Conservation (phyloP, 331 rosid species). For the Cucumis variabilis region DNA sequence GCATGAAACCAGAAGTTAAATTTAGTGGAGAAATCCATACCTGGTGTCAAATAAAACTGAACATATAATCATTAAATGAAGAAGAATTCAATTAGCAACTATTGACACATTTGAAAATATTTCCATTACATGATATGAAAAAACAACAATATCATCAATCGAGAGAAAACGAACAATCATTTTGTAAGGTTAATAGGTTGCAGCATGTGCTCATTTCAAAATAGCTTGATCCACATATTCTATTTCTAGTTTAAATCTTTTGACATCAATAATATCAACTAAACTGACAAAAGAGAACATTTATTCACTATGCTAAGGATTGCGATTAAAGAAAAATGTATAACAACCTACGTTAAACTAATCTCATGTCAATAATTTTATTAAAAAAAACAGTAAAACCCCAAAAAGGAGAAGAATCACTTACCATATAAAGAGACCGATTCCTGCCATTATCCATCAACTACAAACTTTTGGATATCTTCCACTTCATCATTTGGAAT, state of each 20-base stretch:
- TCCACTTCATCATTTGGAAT: too few relatives aligned
- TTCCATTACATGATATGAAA: neutral
- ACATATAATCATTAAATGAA: too few relatives aligned
- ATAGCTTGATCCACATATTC: neutral
- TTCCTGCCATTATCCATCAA: too few relatives aligned
- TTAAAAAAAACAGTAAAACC: neutral
- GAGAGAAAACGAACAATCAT: neutral
- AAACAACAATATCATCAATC: neutral
- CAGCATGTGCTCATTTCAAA: slow-evolving; percentile 19
- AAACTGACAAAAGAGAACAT: neutral
- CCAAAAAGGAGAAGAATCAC: too few relatives aligned
- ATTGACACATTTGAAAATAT: too few relatives aligned
- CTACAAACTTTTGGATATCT: too few relatives aligned
- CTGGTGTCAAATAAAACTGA: too few relatives aligned
- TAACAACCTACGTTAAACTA: too few relatives aligned
- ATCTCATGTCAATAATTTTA: neutral
- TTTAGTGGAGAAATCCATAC: too few relatives aligned
- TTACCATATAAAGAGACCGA: too few relatives aligned
- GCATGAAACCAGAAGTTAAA: slow-evolving; percentile 3
- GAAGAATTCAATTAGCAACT: too few relatives aligned
- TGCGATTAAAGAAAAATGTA: neutral
- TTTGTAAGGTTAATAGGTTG: neutral
- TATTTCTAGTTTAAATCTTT: neutral
- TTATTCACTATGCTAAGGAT: too few relatives aligned
- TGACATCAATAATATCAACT: neutral